Conservation (phyloP, 345 rosid genomes). For the Gossypium longicalyx region DNA sequence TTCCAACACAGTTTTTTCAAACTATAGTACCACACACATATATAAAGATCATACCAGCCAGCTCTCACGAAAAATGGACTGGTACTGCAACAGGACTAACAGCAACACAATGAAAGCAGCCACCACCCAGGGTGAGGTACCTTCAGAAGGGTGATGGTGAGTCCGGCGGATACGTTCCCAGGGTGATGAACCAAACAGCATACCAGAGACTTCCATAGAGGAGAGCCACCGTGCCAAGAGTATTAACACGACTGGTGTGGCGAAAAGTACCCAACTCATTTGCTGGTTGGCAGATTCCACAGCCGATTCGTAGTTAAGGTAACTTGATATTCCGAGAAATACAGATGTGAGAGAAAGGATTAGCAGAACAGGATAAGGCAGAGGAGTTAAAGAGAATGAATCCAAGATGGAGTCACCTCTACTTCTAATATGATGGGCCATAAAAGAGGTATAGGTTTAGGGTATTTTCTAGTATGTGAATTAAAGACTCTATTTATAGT, state of each 20-base stretch:
- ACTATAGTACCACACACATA: neutral
- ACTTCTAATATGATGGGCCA: conserved; percentile 44
- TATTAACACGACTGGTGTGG: conserved; percentile 46
- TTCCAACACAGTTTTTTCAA: too few species aligned
- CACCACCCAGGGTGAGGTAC: conserved; percentile 91
- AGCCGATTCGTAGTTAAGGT: conserved; percentile 52
- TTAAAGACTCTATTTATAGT: neutral
- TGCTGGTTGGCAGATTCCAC: conserved; percentile 51
- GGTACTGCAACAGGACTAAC: conserved; percentile 65
- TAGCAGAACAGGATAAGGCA: conserved; percentile 79
- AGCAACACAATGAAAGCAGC: conserved; percentile 75
- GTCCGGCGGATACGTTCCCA: conserved; percentile 46
- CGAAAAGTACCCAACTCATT: conserved; percentile 53
- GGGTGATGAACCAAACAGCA: conserved; percentile 39
- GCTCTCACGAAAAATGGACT: conserved; percentile 59
- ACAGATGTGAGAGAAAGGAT: conserved; percentile 52
- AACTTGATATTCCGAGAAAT: conserved; percentile 66
- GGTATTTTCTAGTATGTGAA: neutral
- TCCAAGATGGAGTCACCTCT: conserved; percentile 53
- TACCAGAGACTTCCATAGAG: conserved; percentile 53
- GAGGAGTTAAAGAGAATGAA: conserved; percentile 61
- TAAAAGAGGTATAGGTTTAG: neutral
- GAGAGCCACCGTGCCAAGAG: conserved; percentile 63
- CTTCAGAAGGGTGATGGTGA: conserved; percentile 46
- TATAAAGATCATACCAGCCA: conserved; percentile 32